Conservation (phyloP, 2,329 filamentous ascomycete species). For the Pseudogymnoascus sp. region DNA sequence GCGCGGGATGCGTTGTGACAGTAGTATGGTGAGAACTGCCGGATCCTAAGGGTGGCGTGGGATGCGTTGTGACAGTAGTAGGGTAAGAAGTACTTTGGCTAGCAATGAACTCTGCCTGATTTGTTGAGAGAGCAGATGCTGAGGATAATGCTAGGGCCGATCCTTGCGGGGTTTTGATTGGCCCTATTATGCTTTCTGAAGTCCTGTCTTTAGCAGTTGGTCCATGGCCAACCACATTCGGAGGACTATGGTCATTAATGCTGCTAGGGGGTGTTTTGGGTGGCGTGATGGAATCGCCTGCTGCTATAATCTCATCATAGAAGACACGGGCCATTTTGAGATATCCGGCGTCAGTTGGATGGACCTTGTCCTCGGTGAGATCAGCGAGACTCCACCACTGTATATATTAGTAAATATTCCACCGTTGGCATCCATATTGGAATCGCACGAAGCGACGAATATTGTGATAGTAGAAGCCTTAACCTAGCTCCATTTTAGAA, state of each 20-base stretch:
- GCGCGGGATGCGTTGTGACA: neutral
- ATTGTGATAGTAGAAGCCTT: neutral
- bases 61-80: neutral
- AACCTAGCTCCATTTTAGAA: neutral
- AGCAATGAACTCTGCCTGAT: neutral
- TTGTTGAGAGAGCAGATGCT: neutral
- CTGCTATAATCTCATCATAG: neutral
- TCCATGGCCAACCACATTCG: neutral
- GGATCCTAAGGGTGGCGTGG: neutral
- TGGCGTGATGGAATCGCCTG: neutral
- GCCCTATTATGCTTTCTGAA: neutral
- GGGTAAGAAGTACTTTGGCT: neutral
- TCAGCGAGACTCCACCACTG: slow-evolving; percentile 13
- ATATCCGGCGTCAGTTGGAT: neutral
- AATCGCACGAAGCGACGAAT: neutral
- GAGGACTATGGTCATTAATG: neutral
- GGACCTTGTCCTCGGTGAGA: neutral
- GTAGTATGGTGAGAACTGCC: neutral
- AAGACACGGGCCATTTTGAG: neutral
- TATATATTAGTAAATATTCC: neutral
- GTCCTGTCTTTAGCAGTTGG: neutral
- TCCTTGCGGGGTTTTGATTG: neutral
- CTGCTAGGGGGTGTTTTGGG: neutral
- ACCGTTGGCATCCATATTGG: neutral
- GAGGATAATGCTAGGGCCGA: neutral